Evolutionary conservation across 2,329 filamentous ascomycete species (phyloP), one percentile per base, ranked within the genome.

Genomic region (Alternaria alternata): DNA sequence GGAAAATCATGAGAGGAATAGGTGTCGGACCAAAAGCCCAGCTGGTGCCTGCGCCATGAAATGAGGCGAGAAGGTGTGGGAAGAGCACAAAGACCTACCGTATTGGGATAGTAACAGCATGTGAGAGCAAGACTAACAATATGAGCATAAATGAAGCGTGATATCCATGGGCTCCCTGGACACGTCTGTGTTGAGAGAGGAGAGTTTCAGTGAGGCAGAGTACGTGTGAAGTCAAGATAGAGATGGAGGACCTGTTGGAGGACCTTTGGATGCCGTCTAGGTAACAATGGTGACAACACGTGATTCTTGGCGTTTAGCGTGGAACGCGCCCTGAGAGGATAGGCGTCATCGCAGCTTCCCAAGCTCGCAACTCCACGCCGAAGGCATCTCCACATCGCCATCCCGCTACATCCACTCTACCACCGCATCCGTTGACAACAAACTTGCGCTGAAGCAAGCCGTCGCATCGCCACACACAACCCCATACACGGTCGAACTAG

Each of bases 341-440:
- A 48, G 39, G 55, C 62, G 62, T 64, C 62, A 64, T 62, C 20
- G 53, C 42, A 63, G 43, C 42, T 53, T 26, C 43, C 34, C 42
- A 57, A 62, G 47, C 52, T 63, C 57, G 51, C 49, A 39, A 53
- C 43, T 47, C 44, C 51, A 63, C 61, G 41, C 38, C 49, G 18
- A 61, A 48, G 53, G 41, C 57, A 61, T 51, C 53, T 34, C 47
- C 38, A 32, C 54, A 54, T 51, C 56, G 28, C 44, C 38, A 39
- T 16, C 30, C 48, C 22, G 22, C 47, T 16, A 34, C 41, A 18
- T 39, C 12, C 18, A 5, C 18, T 9, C 1, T 6, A 5, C 39
- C 2, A 14, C 16, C 4, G 22, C 7, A 26, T 3, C 30, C 20
- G 18, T 7, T 42, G 18, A 24, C 46, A 14, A 20, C 3, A 43